Evolutionary conservation across 805 yeast species (phyloP), one percentile per base, ranked within the genome.

Genomic region (Tetrapisispora nanseiensis): DNA sequence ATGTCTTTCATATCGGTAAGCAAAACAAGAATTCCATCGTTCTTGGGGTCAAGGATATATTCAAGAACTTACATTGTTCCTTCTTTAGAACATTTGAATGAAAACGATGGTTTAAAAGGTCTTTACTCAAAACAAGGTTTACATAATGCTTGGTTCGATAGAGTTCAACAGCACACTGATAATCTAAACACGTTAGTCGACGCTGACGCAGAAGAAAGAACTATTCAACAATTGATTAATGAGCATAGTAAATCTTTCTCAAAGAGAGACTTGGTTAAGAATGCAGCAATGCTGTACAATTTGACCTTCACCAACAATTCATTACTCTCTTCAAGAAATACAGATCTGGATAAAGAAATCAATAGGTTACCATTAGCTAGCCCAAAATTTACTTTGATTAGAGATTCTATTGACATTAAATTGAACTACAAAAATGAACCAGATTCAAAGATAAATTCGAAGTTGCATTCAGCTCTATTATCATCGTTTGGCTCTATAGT

Each of bases 401-500:
- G 66, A 39, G 68, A 74, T 7, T 82, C 82, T 3, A 45, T 55
- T 8, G 38, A 33, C 29, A 16, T 29, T 6, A 22, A 33, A 16
- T 44, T 51, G 13, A 46, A 46, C 29, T 59, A 61, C 35, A 46
- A 61, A 12, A 56, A 61, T 20, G 56, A 51, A 4, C 66, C 68
- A 33, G 45, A 47, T 15, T 67, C 68, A 39, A 65, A 40, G 3
- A 56, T 53, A 6, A 50, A 50, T 49, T 56, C 56, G 45, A 57
- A 58, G 13, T 62, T 78, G 37, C 57, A 59, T 19, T 59, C 65
- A 21, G 75, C 82, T 65, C 68, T 85, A 22, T 63, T 64, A 18
- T 65, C 69, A 33, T 74, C 81, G 2, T 87, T 87, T 63, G 95
- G 95, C 6, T 78, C 89, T 0, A 47, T 86, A 9, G 75, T 72